phyloP scores from a whole-genome alignment of 345 rosid genomes.

The Corchorus olitorius region DNA sequence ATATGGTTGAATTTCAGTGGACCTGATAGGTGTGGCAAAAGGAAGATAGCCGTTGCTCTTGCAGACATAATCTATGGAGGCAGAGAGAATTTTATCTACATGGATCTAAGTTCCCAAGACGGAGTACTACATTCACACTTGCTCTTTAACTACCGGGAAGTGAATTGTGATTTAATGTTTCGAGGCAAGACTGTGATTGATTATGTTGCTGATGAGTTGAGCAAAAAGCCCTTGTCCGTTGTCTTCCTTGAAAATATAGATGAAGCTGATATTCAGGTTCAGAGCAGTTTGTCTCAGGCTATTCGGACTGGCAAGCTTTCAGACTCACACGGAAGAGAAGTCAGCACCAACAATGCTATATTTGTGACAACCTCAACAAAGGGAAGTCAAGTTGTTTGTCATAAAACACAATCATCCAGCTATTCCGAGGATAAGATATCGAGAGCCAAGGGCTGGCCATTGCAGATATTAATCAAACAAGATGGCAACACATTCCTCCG shows the following conservation, averaged over 20 bases:
- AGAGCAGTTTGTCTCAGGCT: conserved; percentile 53
- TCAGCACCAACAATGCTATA: conserved; percentile 52
- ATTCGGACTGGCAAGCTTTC: conserved; percentile 54
- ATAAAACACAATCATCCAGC: conserved; percentile 1
- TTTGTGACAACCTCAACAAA: conserved; percentile 51
- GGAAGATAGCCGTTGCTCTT: conserved; percentile 57
- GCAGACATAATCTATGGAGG: conserved; percentile 58
- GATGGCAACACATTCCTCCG: conserved; percentile 9
- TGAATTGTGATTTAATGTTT: conserved; percentile 32
- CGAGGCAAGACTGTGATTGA: conserved; percentile 77
- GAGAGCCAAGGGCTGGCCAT: conserved; percentile 46
- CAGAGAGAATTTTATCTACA: conserved; percentile 50
- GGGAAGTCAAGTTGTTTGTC: conserved; percentile 18
- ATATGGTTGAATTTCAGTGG: conserved; percentile 73
- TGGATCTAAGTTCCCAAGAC: conserved; percentile 49
- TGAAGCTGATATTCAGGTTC: conserved; percentile 60
- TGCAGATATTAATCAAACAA: conserved; percentile 49
- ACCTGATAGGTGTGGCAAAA: conserved; percentile 52
- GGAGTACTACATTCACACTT: conserved; percentile 8
- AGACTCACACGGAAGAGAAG: conserved; percentile 72
- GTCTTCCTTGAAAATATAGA: conserved; percentile 78
- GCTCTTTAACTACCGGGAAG: conserved; percentile 20
- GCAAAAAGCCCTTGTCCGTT: conserved; percentile 57
- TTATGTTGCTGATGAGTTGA: conserved; percentile 58
- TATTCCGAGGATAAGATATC: conserved; percentile 57